Base-by-base conservation (phyloP, 768 basidiomycete genomes). In the Suillus paluster region DNA sequence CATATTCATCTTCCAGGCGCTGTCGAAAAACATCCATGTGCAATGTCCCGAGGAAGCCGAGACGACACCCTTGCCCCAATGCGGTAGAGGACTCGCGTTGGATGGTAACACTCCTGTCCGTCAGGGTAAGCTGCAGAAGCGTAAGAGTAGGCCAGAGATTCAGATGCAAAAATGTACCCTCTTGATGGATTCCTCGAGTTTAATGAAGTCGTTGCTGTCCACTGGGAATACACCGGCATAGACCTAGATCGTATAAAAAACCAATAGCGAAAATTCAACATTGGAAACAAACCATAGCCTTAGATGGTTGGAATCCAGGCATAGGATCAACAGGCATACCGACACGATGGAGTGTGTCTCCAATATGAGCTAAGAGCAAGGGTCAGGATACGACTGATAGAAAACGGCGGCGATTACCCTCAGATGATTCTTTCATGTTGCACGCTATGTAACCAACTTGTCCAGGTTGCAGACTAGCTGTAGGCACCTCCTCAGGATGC, bases 1-100 rank as follows among this genome's bases (percentile, higher is more conserved):
- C 89, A 67, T 97, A 95, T 73, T 99, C 97, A 68, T 99, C 97
- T 75, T 99, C 97, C 4, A 99, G 80, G 15, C 97, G 86, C 72
- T 99, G 97, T 23, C 95, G 89, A 75, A 95, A 94, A 42, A 96
- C 92, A 68, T 97, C 93, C 93, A 99, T 95, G 71, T 99, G 97
- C 61, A 99, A 77, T 6, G 95, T 94, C 1, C 97, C 97, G 11
- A 98, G 82, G 75, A 99, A 99, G 0, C 97, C 97, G 7, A 99
- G 84, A 48, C 97, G 86, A 71, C 90, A 94, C 9, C 97, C 97
- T 78, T 97, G 96, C 1, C 97, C 96, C 11, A 99, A 83, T 11
- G 97, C 97, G 6, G 92, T 86, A 0, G 97, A 99, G 0, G 93
- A 91, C 75, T 99, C 97, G 53, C 94, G 84, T 70, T 95, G 92